Evolutionary conservation across 2,329 filamentous ascomycete species (phyloP).

Genomic region (Sporothrix protearum): DNA sequence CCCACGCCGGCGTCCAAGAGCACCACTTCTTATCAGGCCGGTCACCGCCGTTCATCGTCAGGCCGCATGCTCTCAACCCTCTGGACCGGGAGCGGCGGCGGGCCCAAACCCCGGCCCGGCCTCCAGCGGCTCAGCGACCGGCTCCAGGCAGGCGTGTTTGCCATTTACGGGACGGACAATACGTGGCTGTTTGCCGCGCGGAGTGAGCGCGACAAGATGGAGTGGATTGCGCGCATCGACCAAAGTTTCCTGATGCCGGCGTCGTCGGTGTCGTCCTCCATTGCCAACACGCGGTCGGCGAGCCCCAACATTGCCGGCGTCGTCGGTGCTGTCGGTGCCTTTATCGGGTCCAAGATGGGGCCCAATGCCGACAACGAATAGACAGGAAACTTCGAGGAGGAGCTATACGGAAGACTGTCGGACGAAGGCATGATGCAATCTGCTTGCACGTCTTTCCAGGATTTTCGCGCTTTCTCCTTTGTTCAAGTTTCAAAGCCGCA

Average conservation of each 20-base stretch:
- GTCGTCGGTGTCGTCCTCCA: slow-evolving; percentile 37
- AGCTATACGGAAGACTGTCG: slow-evolving; percentile 9
- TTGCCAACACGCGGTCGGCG: slow-evolving; percentile 42
- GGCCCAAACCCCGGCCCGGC: slow-evolving; percentile 41
- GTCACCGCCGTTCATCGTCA: slow-evolving; percentile 49
- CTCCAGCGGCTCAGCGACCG: slow-evolving; percentile 55
- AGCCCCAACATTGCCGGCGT: slow-evolving; percentile 34
- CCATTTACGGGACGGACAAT: slow-evolving; percentile 89
- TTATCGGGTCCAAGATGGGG: slow-evolving; percentile 18
- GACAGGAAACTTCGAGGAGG: background rate
- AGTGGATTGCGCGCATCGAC: slow-evolving; percentile 96
- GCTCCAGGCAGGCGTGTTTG: slow-evolving; percentile 74
- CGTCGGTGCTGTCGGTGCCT: slow-evolving; percentile 18
- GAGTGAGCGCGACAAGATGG: slow-evolving; percentile 86
- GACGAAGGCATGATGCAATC: slow-evolving; percentile 11
- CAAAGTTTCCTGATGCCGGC: slow-evolving; percentile 57
- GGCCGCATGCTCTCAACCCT: slow-evolving; percentile 53
- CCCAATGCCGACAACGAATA: background rate
- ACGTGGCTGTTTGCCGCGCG: slow-evolving; percentile 91
- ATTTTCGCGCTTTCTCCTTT: background rate
- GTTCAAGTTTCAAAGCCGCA: background rate
- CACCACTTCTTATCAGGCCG: slow-evolving; percentile 24
- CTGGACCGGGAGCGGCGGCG: slow-evolving; percentile 48
- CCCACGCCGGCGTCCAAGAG: background rate
- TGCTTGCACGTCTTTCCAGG: background rate